A percentile compares a stretch with the other conserved stretches of the same genome.
Conservation (phyloP, 768 basidiomycete genomes). For the Clitopilus hobsonii region DNA sequence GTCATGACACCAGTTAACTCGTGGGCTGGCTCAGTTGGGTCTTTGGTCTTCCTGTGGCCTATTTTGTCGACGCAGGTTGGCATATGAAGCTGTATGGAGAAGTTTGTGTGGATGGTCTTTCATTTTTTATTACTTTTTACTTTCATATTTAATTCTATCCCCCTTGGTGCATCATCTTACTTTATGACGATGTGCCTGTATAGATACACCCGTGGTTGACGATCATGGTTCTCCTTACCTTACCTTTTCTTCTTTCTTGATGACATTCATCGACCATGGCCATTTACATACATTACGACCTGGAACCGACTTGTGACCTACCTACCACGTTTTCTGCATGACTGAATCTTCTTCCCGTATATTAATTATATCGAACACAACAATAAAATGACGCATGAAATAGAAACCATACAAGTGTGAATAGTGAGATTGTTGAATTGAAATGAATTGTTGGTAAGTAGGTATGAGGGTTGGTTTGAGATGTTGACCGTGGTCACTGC, state of each 20-base stretch:
- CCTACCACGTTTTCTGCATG: slow-evolving; percentile 1
- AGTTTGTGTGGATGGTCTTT: neutral
- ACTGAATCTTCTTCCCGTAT: neutral
- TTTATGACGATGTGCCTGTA: neutral
- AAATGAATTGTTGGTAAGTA: neutral
- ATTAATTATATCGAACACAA: neutral
- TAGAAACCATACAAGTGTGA: neutral
- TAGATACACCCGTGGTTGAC: slow-evolving; percentile 1
- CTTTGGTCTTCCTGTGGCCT: neutral
- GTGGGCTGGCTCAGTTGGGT: neutral
- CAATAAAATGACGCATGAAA: neutral
- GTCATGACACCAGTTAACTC: neutral
- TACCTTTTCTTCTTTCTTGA: neutral
- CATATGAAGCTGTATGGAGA: neutral
- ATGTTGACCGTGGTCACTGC: too few species aligned
- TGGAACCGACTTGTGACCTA: neutral
- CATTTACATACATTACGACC: neutral
- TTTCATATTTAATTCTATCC: slow-evolving; percentile 1
- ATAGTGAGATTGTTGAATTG: neutral
- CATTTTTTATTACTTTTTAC: neutral
- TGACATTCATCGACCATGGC: neutral
- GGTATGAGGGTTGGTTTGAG: too few species aligned
- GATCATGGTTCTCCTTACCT: neutral
- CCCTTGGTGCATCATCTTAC: slow-evolving; percentile 1
- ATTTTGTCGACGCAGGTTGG: neutral